Evolutionary conservation across 306 rosid genomes (phyloP).

Genomic region (Vigna nakashimae): DNA sequence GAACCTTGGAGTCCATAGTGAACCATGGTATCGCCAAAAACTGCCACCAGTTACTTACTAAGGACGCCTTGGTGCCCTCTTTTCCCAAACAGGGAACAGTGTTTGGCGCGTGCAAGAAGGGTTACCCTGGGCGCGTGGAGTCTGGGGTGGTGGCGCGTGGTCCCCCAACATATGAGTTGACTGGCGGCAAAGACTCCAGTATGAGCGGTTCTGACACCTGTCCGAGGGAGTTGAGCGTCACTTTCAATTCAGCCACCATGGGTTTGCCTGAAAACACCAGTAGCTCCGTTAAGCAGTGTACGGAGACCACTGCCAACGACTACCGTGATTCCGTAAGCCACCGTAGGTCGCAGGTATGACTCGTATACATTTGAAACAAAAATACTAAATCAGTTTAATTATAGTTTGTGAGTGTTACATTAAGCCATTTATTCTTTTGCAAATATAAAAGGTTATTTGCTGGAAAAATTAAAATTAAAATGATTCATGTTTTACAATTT

Average conservation of each 20-base stretch:
- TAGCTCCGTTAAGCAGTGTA: slow-evolving; percentile 46
- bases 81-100: slow-evolving; percentile 14
- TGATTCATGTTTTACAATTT: not conserved
- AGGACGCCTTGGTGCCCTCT: slow-evolving; percentile 77
- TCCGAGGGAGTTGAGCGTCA: slow-evolving; percentile 40
- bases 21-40: slow-evolving; percentile 46
- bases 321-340: slow-evolving; percentile 73
- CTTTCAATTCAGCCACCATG: slow-evolving; percentile 46
- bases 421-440: not conserved
- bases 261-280: slow-evolving; percentile 61
- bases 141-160: slow-evolving; percentile 45
- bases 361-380: not conserved
- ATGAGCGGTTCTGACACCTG: slow-evolving; percentile 6
- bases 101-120: not conserved
- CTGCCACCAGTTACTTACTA: too few species aligned
- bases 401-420: not conserved
- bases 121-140: not conserved
- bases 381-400: not conserved
- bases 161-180: slow-evolving; percentile 34
- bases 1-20: slow-evolving; percentile 74
- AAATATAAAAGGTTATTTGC: not conserved
- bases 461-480: not conserved
- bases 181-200: not conserved
- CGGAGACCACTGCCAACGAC: slow-evolving; percentile 47
- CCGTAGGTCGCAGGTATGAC: slow-evolving; percentile 62